Conservation (phyloP, 2,329 filamentous ascomycete genomes). For the Penicillium corylophilum region DNA sequence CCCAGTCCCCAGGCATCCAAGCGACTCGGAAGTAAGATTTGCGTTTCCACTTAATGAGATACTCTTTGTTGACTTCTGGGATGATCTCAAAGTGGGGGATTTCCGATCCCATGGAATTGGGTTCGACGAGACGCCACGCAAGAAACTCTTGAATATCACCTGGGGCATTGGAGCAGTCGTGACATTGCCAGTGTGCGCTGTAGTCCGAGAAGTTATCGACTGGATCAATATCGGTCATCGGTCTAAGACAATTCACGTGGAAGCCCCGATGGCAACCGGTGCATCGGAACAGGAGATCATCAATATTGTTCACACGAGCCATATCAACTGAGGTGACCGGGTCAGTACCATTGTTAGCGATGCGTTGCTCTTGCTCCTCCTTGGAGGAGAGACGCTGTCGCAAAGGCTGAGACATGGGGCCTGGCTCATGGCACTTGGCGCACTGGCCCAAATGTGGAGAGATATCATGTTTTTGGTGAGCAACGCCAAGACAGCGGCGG, state of each 20-base stretch:
- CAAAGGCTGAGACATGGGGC: conserved; percentile 72
- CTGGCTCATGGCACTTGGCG: conserved; percentile 64
- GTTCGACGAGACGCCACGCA: conserved; percentile 76
- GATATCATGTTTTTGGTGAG: conserved; percentile 65
- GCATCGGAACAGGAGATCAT: conserved; percentile 83
- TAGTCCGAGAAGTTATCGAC: conserved; percentile 63
- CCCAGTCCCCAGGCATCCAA: conserved; percentile 90
- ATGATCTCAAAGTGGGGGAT: conserved; percentile 53
- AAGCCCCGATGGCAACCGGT: conserved; percentile 71
- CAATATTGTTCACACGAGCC: conserved; percentile 68
- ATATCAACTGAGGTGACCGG: conserved; percentile 66
- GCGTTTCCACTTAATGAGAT: conserved; percentile 83
- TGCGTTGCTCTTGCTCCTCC: conserved; percentile 79
- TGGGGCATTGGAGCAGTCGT: conserved; percentile 66
- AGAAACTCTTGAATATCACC: conserved; percentile 75
- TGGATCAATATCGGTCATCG: conserved; percentile 23
- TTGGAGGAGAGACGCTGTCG: conserved; percentile 68
- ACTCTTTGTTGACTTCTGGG: conserved; percentile 80
- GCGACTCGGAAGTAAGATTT: conserved; percentile 77
- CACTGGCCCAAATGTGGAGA: conserved; percentile 73
- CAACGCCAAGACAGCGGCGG: conserved; percentile 72
- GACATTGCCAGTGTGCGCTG: conserved; percentile 72
- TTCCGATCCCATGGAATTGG: conserved; percentile 51
- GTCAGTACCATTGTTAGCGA: conserved; percentile 76
- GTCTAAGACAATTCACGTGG: conserved; percentile 80